Conservation (phyloP, 164 flowering plant species). For the Akebia trifoliata region DNA sequence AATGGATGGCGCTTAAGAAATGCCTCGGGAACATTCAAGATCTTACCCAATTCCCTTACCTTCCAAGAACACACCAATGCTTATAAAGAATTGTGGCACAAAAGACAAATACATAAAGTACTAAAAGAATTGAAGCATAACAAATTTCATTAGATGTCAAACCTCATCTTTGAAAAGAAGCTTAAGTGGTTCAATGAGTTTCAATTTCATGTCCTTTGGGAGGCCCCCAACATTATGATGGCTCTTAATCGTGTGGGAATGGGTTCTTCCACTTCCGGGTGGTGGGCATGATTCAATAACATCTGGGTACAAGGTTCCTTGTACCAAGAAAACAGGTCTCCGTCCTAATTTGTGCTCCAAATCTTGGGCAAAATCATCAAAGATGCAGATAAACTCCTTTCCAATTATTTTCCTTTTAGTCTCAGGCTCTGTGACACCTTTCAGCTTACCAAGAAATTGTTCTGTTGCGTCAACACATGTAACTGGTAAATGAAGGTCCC, state of each 20-base stretch:
- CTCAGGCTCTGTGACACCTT: constrained; percentile 93
- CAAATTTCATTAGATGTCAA: constrained; percentile 3
- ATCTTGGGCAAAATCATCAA: constrained; percentile 75
- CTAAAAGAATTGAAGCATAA: neutral
- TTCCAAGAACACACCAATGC: constrained; percentile 16
- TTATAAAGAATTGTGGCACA: too few species aligned
- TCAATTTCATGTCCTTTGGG: constrained; percentile 95
- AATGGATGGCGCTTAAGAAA: constrained; percentile 97
- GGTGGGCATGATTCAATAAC: constrained; percentile 99
- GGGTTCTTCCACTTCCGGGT: constrained; percentile 89
- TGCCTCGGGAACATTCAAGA: constrained; percentile 69
- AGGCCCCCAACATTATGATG: constrained; percentile 99
- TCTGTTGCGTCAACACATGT: constrained; percentile 82
- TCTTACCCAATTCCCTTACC: constrained; percentile 89
- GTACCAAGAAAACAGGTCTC: constrained; percentile 76
- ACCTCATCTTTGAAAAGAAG: constrained; percentile 99
- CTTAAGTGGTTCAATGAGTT: constrained; percentile 95
- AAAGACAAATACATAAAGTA: neutral
- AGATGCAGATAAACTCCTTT: constrained; percentile 71
- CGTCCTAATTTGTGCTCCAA: constrained; percentile 65
- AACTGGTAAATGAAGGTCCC: constrained; percentile 84
- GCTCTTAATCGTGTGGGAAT: constrained; percentile 97
- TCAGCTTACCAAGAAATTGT: constrained; percentile 69
- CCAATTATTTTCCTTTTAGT: constrained; percentile 91
- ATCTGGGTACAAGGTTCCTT: constrained; percentile 97